Base-by-base conservation (phyloP, 768 basidiomycete species). In the Trametes cinnabarina region DNA sequence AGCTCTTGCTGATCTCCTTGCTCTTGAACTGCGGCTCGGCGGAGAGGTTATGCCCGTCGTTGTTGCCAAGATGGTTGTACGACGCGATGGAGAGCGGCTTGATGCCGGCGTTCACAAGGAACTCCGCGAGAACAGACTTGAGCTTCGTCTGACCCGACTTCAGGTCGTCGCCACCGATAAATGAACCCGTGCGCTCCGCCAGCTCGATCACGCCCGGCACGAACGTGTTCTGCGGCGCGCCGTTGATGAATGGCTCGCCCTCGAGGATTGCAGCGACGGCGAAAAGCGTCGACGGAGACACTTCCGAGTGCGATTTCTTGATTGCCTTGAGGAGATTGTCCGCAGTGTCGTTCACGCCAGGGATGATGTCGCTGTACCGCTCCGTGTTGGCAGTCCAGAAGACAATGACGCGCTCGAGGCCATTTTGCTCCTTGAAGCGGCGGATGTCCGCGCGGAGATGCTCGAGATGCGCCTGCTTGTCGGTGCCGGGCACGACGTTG, bases 361-460 rank as follows among this genome's bases (percentile, higher is more conserved):
- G 81, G 71, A 98, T 87, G 73, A 99, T 86, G 62, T 94, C 93
- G 65, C 90, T 87, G 83, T 94, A 99, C 57, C 96, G 90, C 79
- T 98, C 97, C 17, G 96, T 99, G 78, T 99, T 98, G 65, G 92
- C 94, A 15, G 96, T 98, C 96, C 96, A 98, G 80, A 98, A 95
- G 61, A 98, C 88, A 66, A 99, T 74, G 60, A 92, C 84, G 57
- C 89, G 89, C 72, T 95, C 95, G 46, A 98, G 85, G 19, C 74
- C 78, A 70, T 98, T 84, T 60, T 85, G 76, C 51, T 76, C 68
- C 79, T 98, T 98, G 84, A 98, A 98, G 54, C 84, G 82, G 66
- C 93, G 90, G 71, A 98, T 98, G 69, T 98, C 94, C n/a, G 80
- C 79, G 54, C 95, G 90, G 68, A 98, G 86, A 58, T 90, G 87